Evolutionary conservation across 805 yeast species (phyloP).

Genomic region (Pichia membranifaciens): DNA sequence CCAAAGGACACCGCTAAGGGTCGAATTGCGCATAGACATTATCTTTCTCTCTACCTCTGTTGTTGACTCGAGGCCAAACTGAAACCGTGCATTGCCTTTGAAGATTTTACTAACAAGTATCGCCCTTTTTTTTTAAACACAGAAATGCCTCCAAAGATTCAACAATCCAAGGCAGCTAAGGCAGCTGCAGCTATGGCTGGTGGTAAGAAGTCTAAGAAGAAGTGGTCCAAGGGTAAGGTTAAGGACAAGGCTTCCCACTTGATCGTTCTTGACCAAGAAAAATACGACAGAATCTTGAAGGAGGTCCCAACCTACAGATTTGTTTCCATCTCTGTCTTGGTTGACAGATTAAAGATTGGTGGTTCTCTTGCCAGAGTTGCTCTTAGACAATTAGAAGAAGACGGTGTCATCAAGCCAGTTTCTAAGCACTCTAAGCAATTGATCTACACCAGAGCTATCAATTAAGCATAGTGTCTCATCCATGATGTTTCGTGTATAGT

Average conservation of each 20-base stretch:
- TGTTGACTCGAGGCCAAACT: too few relatives aligned
- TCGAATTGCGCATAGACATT: too few relatives aligned
- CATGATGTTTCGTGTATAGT: neutral
- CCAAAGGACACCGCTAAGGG: too few relatives aligned
- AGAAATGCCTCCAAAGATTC: slow-evolving; percentile 98
- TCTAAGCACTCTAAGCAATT: slow-evolving; percentile 94
- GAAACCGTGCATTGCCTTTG: too few relatives aligned
- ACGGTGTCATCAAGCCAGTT: slow-evolving; percentile 92
- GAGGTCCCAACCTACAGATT: slow-evolving; percentile 99
- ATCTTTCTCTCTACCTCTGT: too few relatives aligned
- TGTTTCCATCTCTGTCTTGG: slow-evolving; percentile 96
- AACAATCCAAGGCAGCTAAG: slow-evolving; percentile 99
- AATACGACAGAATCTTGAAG: slow-evolving; percentile 98
- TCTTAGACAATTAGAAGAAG: slow-evolving; percentile 87
- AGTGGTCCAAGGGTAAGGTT: slow-evolving; percentile 99
- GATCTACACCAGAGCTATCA: slow-evolving; percentile 85
- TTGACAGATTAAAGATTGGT: slow-evolving; percentile 98
- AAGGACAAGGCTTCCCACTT: slow-evolving; percentile 99
- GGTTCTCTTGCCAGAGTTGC: slow-evolving; percentile 99
- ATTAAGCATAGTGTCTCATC: slow-evolving; percentile 33
- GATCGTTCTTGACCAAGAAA: slow-evolving; percentile 94
- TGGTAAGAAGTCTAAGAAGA: slow-evolving; percentile 99
- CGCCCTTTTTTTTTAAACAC: slow-evolving; percentile 6
- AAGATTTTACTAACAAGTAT: slow-evolving; percentile 16
- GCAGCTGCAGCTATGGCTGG: slow-evolving; percentile 99